Evolutionary conservation across 371 early-diverging fungal species (phyloP).

Genomic region (Basidiobolus heterosporus): DNA sequence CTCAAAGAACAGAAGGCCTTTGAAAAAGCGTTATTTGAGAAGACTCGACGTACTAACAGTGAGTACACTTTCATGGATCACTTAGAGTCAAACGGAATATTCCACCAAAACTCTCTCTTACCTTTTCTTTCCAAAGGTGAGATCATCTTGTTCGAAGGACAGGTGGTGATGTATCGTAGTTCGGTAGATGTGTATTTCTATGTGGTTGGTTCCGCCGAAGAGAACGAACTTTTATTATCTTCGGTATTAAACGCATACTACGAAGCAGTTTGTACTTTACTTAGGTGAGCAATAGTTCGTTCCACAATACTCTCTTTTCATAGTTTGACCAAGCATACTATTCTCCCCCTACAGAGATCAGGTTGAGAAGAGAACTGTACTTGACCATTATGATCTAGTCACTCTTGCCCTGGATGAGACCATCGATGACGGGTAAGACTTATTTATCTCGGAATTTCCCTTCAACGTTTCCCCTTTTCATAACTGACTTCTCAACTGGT

Average conservation of each 20-base stretch:
- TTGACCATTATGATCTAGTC: constrained; percentile 82
- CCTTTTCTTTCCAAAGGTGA: constrained; percentile 32
- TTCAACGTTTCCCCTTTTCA: neutral
- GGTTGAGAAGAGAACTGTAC: constrained; percentile 75
- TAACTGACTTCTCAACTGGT: neutral
- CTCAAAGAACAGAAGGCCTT: constrained; percentile 79
- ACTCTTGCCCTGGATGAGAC: constrained; percentile 86
- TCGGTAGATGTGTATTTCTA: constrained; percentile 79
- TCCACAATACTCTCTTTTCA: constrained; percentile 1
- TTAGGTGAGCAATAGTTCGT: constrained; percentile 35
- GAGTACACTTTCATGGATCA: constrained; percentile 5
- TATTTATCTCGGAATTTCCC: neutral
- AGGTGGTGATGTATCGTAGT: constrained; percentile 71
- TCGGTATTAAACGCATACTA: constrained; percentile 63
- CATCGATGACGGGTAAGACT: constrained; percentile 79
- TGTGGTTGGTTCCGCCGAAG: constrained; percentile 77
- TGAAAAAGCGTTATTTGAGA: constrained; percentile 80
- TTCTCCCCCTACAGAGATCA: constrained; percentile 36
- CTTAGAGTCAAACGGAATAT: too few relatives aligned
- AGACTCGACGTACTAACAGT: constrained; percentile 60
- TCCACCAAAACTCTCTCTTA: neutral
- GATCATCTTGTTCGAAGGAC: constrained; percentile 77
- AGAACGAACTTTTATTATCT: constrained; percentile 81
- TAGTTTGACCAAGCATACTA: neutral
- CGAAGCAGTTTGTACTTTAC: constrained; percentile 66